These are phyloP conservation scores for Trametes sanguinea DNA, from an alignment of 768 basidiomycete genomes.

Conservation along the genomic window DNA sequence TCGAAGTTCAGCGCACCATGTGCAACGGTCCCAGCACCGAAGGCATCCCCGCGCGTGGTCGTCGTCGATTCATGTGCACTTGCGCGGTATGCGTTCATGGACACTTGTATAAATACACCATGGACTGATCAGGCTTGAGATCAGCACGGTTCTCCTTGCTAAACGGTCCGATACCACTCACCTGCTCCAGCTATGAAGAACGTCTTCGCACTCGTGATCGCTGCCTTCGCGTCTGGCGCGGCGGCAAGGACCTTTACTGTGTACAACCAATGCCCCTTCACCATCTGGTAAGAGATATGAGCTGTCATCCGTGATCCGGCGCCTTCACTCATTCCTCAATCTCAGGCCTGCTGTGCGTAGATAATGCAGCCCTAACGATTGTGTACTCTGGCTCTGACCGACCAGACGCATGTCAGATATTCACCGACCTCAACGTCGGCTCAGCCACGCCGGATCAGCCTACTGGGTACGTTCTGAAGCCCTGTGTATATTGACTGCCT, in stretches of 20 bases:
- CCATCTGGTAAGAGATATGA: constrained; percentile 38
- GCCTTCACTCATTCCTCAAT: background rate
- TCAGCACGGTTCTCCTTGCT: background rate
- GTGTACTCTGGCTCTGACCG: background rate
- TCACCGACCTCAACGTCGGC: constrained; percentile 38
- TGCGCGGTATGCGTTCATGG: background rate
- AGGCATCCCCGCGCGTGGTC: background rate
- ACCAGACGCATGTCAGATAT: constrained; percentile 26
- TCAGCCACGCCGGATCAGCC: constrained; percentile 30
- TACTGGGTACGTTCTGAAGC: constrained; percentile 32
- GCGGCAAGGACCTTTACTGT: constrained; percentile 39
- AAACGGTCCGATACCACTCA: background rate
- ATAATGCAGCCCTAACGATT: too few relatives aligned
- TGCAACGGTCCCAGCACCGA: constrained; percentile 6
- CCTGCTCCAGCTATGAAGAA: constrained; percentile 16
- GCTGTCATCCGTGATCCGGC: too few relatives aligned
- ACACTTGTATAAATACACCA: background rate
- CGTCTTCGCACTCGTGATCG: constrained; percentile 8
- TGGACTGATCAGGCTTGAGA: background rate
- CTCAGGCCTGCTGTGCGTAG: constrained; percentile 35
- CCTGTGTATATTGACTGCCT: too few relatives aligned
- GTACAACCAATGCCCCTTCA: constrained; percentile 45
- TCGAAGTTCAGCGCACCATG: constrained; percentile 9
- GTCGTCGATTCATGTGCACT: background rate
- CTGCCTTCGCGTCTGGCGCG: constrained; percentile 13